Conservation (phyloP, 495 filamentous ascomycete species). For the Pyronema omphalodes region DNA sequence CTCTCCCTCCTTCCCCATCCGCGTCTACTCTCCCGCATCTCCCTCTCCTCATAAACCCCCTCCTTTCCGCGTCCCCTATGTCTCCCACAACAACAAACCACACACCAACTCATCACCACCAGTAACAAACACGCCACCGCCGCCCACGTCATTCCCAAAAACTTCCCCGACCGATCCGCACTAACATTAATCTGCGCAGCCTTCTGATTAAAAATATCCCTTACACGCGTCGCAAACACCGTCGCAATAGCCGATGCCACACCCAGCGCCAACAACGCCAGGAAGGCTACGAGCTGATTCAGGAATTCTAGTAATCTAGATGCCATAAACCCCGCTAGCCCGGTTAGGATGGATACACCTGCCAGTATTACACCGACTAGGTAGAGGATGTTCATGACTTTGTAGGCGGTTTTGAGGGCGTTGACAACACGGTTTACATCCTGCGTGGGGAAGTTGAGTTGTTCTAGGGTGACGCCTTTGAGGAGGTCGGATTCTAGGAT, state of each 20-base stretch:
- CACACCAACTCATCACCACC: slow-evolving; percentile 14
- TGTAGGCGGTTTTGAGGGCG: slow-evolving; percentile 14
- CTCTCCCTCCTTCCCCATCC: not conserved
- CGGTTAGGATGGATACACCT: slow-evolving; percentile 11
- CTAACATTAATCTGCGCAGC: slow-evolving; percentile 4
- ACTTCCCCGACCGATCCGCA: slow-evolving; percentile 2
- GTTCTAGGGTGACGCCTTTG: slow-evolving; percentile 8
- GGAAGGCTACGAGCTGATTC: slow-evolving; percentile 12
- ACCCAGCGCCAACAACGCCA: slow-evolving; percentile 12
- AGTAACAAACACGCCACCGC: slow-evolving; percentile 13
- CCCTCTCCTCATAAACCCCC: not conserved
- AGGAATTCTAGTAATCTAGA: slow-evolving; percentile 6
- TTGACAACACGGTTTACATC: slow-evolving; percentile 10
- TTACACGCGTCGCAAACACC: slow-evolving; percentile 9
- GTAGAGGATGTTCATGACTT: slow-evolving; percentile 18
- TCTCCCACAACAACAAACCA: slow-evolving; percentile 10
- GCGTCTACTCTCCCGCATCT: not conserved
- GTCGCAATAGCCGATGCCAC: slow-evolving; percentile 15
- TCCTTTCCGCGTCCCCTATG: slow-evolving; percentile 1
- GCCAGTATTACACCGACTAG: slow-evolving; percentile 12
- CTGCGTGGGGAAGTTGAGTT: slow-evolving; percentile 12
- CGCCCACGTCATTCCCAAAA: slow-evolving; percentile 18
- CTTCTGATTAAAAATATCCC: slow-evolving; percentile 15
- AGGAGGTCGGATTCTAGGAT: slow-evolving; percentile 15
- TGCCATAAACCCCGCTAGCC: slow-evolving; percentile 5